Evolutionary conservation across 1,284 basidiomycete genomes (phyloP).

Genomic region (Cystodermella granulosa): DNA sequence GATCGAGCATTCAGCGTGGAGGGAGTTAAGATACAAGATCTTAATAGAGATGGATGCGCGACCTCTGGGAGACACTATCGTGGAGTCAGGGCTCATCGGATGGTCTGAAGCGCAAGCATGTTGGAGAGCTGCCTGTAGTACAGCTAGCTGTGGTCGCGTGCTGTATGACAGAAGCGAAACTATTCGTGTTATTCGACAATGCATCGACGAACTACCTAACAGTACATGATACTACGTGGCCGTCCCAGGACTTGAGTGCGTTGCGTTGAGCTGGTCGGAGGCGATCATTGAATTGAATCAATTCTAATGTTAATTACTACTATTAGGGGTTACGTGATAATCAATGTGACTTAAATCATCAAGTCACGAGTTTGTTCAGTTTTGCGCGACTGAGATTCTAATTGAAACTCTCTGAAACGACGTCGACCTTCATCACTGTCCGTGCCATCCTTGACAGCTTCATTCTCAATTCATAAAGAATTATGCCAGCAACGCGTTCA

Average conservation of each 20-base stretch:
- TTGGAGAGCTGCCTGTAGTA: conserved; percentile 42
- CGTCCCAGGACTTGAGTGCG: no score
- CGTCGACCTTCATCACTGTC: no score
- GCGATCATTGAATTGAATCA: no score
- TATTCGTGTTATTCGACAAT: conserved; percentile 40
- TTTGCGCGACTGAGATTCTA: no score
- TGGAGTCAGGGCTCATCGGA: conserved; percentile 25
- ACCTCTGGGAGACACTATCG: conserved; percentile 38
- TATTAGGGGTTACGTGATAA: no score
- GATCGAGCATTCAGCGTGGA: conserved; percentile 42
- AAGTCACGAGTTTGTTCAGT: no score
- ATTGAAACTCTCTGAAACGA: no score
- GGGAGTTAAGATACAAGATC: conserved; percentile 39
- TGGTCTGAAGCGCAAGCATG: conserved; percentile 44
- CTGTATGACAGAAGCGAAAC: conserved; percentile 44
- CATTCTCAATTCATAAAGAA: background rate
- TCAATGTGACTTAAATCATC: no score
- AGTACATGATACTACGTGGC: conserved; percentile 32
- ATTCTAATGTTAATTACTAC: no score
- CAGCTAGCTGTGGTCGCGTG: conserved; percentile 36
- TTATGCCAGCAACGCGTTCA: background rate
- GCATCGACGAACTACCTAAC: conserved; percentile 38
- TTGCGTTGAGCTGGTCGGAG: no score
- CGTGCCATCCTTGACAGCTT: no score
- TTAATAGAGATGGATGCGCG: conserved; percentile 39